Evolutionary conservation across 345 rosid genomes (phyloP).

Genomic region (Populus nigra): DNA sequence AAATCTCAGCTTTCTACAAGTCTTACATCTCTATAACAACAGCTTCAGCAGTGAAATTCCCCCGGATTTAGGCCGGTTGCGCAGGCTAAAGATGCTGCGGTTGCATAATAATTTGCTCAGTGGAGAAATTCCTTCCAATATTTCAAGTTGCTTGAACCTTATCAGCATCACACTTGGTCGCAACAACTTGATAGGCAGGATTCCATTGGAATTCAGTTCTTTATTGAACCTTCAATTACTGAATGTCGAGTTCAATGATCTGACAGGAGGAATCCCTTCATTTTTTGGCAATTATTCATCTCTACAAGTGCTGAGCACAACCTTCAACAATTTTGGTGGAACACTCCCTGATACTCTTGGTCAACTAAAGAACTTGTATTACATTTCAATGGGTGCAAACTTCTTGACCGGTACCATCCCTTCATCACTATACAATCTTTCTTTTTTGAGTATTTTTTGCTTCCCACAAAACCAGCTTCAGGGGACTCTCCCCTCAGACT

Average conservation of each 20-base stretch:
- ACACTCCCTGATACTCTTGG: constrained; percentile 20
- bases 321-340: neutral
- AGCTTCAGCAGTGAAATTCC: neutral
- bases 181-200: constrained; percentile 2
- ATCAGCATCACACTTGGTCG: neutral
- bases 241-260: neutral
- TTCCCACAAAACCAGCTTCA: neutral
- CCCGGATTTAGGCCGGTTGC: neutral
- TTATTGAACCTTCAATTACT: constrained; percentile 1
- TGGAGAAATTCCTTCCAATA: constrained; percentile 12
- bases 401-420: constrained; percentile 21
- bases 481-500: neutral
- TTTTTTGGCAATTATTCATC: constrained; percentile 30
- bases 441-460: constrained; percentile 1
- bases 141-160: constrained; percentile 15
- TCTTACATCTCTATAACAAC: neutral
- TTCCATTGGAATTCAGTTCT: constrained; percentile 25
- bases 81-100: neutral
- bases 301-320: neutral
- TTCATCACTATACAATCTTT: constrained; percentile 27
- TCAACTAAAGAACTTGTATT: neutral
- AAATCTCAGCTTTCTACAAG: constrained; percentile 14
- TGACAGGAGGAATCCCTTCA: constrained; percentile 29
- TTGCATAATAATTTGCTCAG: neutral
- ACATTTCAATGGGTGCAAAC: neutral